These are phyloP conservation scores for Linanthus parryae DNA, from an alignment of 148 eudicot species.

Conservation along the genomic window DNA sequence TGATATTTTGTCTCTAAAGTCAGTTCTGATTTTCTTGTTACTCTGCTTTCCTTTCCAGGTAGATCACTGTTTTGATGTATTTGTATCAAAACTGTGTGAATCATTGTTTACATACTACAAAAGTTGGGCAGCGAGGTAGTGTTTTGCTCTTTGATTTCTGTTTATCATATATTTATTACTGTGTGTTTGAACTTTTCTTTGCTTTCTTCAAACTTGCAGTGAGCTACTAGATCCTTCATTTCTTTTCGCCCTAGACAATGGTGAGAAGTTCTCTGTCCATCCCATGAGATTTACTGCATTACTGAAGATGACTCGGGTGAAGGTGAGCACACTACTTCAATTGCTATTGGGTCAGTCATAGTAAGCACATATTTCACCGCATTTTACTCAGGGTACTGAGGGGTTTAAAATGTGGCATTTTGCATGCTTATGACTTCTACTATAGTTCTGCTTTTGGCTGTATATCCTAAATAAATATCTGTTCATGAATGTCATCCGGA, in stretches of 20 bases:
- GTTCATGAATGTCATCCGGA: no score
- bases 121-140: slow-evolving; percentile 94
- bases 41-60: slow-evolving; percentile 41
- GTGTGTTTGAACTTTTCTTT: not conserved
- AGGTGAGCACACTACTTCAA: no score
- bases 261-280: slow-evolving; percentile 70
- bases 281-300: slow-evolving; percentile 77
- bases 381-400: no score
- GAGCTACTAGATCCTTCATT: slow-evolving; percentile 93
- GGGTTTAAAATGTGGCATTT: no score
- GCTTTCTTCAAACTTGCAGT: slow-evolving; percentile 34
- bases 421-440: no score
- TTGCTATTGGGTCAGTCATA: no score
- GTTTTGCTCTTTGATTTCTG: slow-evolving; percentile 4
- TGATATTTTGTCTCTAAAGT: no score
- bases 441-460: slow-evolving; percentile 4
- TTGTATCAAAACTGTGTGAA: slow-evolving; percentile 74
- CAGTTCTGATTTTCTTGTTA: not conserved
- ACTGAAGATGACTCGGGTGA: slow-evolving; percentile 78
- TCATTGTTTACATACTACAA: slow-evolving; percentile 82
- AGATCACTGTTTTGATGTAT: slow-evolving; percentile 93
- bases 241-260: slow-evolving; percentile 83
- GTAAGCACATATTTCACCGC: no score
- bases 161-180: not conserved
- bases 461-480: no score